Conservation (phyloP, 192 early-diverging fungal species). For the Coemansia sp. region DNA sequence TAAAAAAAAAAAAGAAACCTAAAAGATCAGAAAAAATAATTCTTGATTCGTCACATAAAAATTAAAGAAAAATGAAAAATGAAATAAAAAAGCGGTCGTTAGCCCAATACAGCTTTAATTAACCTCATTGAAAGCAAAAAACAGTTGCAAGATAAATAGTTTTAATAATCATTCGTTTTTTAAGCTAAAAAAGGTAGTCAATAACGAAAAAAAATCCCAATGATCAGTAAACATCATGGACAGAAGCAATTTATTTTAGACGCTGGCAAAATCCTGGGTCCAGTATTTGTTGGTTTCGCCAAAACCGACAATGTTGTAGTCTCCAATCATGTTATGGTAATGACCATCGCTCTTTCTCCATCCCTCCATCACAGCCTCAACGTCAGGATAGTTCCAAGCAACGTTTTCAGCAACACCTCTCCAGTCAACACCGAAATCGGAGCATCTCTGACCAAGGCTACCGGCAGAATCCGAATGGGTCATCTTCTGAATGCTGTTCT, state of each 20-base stretch:
- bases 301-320: conserved; percentile 44
- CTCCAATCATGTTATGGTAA: conserved; percentile 37
- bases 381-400: conserved; percentile 28
- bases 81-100: background rate
- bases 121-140: background rate
- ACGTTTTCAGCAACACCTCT: conserved; percentile 39
- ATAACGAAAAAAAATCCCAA: background rate
- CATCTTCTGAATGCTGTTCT: conserved; percentile 20
- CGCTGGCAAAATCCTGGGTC: conserved; percentile 46
- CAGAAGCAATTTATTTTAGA: background rate
- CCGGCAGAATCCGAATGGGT: conserved; percentile 33
- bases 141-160: too few relatives aligned
- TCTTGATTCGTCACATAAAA: background rate
- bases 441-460: conserved; percentile 28
- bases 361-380: conserved; percentile 15
- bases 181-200: background rate
- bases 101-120: background rate
- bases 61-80: background rate
- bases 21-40: background rate
- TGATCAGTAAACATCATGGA: background rate
- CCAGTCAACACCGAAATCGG: conserved; percentile 29
- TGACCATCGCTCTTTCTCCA: conserved; percentile 37
- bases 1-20: background rate
- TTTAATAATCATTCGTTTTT: too few relatives aligned
- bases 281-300: conserved; percentile 30